phyloP scores from a whole-genome alignment of 164 flowering plant genomes.

The Chimonanthus salicifolius region DNA sequence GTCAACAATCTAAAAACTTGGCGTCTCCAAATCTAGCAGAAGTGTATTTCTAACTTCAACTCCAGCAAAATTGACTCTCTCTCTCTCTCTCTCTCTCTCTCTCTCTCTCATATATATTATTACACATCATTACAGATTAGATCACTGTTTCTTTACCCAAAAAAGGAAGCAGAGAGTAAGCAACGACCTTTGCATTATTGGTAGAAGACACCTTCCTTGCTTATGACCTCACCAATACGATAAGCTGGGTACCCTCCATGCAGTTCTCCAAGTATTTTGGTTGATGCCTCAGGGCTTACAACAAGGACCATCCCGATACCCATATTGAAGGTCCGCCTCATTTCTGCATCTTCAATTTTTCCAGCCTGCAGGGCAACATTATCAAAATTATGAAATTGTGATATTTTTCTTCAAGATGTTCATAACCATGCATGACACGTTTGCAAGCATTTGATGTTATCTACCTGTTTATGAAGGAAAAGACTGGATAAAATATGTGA shows the following conservation, averaged over 20 bases:
- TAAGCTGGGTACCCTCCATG: slow-evolving; percentile 24
- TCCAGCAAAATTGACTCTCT: too few relatives aligned
- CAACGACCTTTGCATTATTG: neutral
- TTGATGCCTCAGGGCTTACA: slow-evolving; percentile 60
- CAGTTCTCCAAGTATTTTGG: slow-evolving; percentile 38
- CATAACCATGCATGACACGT: neutral
- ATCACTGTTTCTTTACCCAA: too few relatives aligned
- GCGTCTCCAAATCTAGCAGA: too few relatives aligned
- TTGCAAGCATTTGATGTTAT: neutral
- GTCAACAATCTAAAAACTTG: too few relatives aligned
- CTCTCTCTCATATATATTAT: too few relatives aligned
- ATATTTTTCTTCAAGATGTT: neutral
- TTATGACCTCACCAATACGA: slow-evolving; percentile 58
- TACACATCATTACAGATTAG: too few relatives aligned
- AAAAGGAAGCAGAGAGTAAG: too few relatives aligned
- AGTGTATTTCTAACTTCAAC: too few relatives aligned
- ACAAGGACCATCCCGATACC: slow-evolving; percentile 89
- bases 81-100: too few relatives aligned
- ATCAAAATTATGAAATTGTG: neutral
- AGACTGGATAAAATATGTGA: neutral
- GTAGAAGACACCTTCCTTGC: slow-evolving; percentile 44
- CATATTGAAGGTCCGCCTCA: slow-evolving; percentile 87
- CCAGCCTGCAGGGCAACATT: slow-evolving; percentile 47
- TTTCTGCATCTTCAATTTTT: slow-evolving; percentile 68
- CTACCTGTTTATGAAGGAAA: neutral